Conservation (phyloP, 2,329 filamentous ascomycete species). For the Graphilbum fragrans region DNA sequence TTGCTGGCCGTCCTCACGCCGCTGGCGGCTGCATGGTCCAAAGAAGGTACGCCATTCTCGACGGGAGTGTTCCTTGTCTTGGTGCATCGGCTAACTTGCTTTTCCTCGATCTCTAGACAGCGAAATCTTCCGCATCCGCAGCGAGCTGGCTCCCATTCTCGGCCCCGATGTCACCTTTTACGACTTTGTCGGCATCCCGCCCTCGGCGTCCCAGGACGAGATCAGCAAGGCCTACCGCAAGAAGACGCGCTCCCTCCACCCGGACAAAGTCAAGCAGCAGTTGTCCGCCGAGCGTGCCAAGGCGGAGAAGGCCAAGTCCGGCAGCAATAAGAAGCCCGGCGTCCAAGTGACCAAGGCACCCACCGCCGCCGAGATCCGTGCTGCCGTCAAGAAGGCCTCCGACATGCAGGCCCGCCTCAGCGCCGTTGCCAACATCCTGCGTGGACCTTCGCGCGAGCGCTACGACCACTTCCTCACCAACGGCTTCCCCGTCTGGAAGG, state of each 20-base stretch:
- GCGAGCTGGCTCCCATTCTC: constrained; percentile 69
- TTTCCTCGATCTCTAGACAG: constrained; percentile 29
- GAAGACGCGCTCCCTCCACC: constrained; percentile 71
- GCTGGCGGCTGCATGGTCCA: constrained; percentile 66
- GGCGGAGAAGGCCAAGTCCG: constrained; percentile 30
- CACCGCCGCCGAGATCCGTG: constrained; percentile 60
- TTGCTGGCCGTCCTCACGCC: constrained; percentile 56
- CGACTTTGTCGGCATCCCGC: constrained; percentile 71
- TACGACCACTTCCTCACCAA: constrained; percentile 92
- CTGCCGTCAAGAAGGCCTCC: constrained; percentile 67
- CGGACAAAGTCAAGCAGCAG: constrained; percentile 86
- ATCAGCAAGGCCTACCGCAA: constrained; percentile 92
- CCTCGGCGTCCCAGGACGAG: constrained; percentile 67
- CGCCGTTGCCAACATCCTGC: constrained; percentile 75
- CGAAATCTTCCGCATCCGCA: constrained; percentile 91
- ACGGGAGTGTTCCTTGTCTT: neutral
- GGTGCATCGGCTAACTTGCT: neutral
- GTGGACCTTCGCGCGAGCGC: constrained; percentile 66
- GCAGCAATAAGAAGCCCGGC: constrained; percentile 23
- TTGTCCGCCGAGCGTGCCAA: constrained; percentile 60
- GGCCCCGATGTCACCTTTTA: constrained; percentile 81
- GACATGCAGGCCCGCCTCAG: constrained; percentile 76
- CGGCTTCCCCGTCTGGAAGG: constrained; percentile 93
- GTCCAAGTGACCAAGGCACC: constrained; percentile 60
- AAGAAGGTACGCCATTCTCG: constrained; percentile 53